Base-by-base conservation (phyloP, 176 grass and related monocot genomes). In the Bolboschoenus planiculmis region DNA sequence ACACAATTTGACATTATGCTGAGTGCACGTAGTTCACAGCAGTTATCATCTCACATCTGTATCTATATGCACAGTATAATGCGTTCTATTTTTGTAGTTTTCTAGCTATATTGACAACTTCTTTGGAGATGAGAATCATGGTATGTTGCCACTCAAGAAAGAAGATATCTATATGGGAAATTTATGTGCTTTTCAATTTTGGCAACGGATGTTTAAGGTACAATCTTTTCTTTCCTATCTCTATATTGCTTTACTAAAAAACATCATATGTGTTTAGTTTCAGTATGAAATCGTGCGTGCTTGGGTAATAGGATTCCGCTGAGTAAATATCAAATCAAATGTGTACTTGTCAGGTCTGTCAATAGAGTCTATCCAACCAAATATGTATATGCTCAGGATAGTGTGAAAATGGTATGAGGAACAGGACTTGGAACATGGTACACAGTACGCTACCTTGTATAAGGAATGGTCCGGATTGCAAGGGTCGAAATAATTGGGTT, bases 181-280 rank as follows among this genome's bases (percentile, higher is more conserved):
- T 79, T 88, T 97, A 87, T 92, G 90, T 80, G 91, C 92, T 67
- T 97, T 92, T 89, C 88, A 97, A 70, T 97, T 97, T 86, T 97
- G 94, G 94, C 86, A 97, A 78, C 84, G 83, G 29, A 83, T 90
- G 5, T 94, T 97, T 84, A 97, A 97, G 94, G 94, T 97, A 90
- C 53, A 44, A 77, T 31, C 62, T 89, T 34, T 83, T 13, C 56
- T 48, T 89, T 78, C 11, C 10, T 56, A 83, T 78, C 18, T 48
- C 20, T 47, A 78, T 67, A 62, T 77, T 77, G 60, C 37, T 88
- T 79, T 4, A 54, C 77, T 10, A 84, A 84, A 43, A 79, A 55
- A 14, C 18, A 48, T 81, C 76, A 78, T 56, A 78, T 59, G 14
- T 20, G 10, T 39, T 47, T 66, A 85, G 51, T 87, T 85, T 79